Conservation (phyloP, 2,329 filamentous ascomycete genomes). For the Harringtonia lauricola region DNA sequence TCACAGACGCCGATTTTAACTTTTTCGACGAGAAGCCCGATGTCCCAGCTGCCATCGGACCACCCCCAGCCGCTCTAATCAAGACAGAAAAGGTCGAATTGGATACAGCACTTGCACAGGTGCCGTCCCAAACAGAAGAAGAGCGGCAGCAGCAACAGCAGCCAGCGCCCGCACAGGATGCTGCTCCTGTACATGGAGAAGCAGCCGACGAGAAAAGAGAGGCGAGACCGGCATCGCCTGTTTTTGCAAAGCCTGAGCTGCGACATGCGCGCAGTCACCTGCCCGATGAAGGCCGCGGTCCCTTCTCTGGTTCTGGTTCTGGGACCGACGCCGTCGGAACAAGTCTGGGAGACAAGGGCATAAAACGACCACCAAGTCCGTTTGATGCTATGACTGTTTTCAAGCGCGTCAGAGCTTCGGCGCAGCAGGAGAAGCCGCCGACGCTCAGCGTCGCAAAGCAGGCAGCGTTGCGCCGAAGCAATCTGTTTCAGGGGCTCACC, state of each 20-base stretch:
- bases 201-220: background rate
- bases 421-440: background rate
- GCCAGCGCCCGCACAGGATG: background rate
- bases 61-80: constrained; percentile 20
- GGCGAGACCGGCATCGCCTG: constrained; percentile 15
- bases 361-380: constrained; percentile 44
- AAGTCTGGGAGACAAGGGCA: constrained; percentile 8
- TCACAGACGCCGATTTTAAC: constrained; percentile 77
- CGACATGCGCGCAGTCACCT: constrained; percentile 46
- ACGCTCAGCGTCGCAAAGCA: background rate
- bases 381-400: constrained; percentile 48
- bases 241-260: constrained; percentile 49
- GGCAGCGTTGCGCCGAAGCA: constrained; percentile 23
- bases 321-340: background rate
- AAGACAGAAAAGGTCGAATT: constrained; percentile 10
- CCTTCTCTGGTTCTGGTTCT: background rate
- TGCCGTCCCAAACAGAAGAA: background rate
- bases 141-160: background rate
- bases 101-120: background rate
- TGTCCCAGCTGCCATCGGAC: constrained; percentile 20
- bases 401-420: constrained; percentile 38
- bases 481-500: constrained; percentile 42
- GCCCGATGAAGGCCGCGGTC: constrained; percentile 21
- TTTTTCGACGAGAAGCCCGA: constrained; percentile 62
- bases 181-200: background rate